phyloP scores from a whole-genome alignment of 192 early-diverging fungal species.

The Entrophospora sp. region DNA sequence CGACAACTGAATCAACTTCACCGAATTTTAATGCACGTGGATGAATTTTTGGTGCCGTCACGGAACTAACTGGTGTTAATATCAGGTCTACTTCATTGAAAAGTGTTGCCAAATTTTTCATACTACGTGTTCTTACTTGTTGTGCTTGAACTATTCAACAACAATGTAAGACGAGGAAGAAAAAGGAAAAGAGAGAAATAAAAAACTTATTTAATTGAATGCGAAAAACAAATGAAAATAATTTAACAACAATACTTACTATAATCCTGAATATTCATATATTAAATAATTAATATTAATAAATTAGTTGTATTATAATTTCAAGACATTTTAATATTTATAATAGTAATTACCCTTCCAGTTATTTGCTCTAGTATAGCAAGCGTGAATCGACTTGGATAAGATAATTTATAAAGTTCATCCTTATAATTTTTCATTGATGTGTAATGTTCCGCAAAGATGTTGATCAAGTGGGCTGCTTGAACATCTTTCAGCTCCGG shows the following conservation, averaged over 20 bases:
- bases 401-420: not conserved
- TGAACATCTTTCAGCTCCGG: slow-evolving; percentile 47
- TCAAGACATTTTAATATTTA: not conserved
- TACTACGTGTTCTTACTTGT: slow-evolving; percentile 44
- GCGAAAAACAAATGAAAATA: not conserved
- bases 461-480: slow-evolving; percentile 56
- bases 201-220: too few relatives aligned
- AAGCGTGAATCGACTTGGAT: slow-evolving; percentile 1
- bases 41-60: slow-evolving; percentile 46
- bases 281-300: slow-evolving; percentile 34
- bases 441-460: slow-evolving; percentile 47
- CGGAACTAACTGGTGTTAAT: slow-evolving; percentile 50
- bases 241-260: not conserved
- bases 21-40: slow-evolving; percentile 35
- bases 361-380: not conserved
- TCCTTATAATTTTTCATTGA: not conserved
- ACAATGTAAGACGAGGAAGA: not conserved
- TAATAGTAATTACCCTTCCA: not conserved
- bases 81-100: slow-evolving; percentile 55
- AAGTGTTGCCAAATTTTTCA: slow-evolving; percentile 36
- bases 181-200: slow-evolving; percentile 6
- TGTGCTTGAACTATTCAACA: slow-evolving; percentile 42
- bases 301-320: slow-evolving; percentile 30
- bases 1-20: slow-evolving; percentile 43
- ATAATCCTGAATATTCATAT: slow-evolving; percentile 24